Evolutionary conservation across 306 rosid species (phyloP).

Genomic region (Rosa chinensis): DNA sequence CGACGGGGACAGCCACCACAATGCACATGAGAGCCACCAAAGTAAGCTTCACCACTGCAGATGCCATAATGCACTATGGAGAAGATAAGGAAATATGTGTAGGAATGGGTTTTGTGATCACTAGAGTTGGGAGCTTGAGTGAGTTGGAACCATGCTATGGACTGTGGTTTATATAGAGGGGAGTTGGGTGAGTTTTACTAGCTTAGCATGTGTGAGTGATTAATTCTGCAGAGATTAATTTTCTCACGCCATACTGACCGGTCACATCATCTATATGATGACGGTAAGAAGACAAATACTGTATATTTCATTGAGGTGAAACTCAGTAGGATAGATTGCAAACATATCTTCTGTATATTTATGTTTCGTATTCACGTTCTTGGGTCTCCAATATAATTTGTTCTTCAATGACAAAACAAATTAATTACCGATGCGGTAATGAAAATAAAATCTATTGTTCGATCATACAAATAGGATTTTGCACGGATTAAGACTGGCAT

Average conservation of each 20-base stretch:
- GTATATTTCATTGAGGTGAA: too few species aligned
- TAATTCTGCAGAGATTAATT: not conserved
- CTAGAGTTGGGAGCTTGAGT: not conserved
- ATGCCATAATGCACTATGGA: conserved; percentile 33
- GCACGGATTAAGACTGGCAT: too few species aligned
- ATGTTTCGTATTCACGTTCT: not conserved
- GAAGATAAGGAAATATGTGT: not conserved
- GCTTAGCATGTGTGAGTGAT: not conserved
- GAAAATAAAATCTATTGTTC: too few species aligned
- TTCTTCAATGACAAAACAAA: too few species aligned
- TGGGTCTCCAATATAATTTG: too few species aligned
- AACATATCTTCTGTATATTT: too few species aligned
- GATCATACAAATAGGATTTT: not conserved
- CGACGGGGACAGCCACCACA: conserved; percentile 36
- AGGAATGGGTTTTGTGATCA: not conserved
- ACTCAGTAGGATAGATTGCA: too few species aligned
- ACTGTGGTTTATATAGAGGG: not conserved
- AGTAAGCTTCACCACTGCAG: conserved; percentile 26
- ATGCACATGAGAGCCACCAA: conserved; percentile 32
- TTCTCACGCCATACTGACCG: not conserved
- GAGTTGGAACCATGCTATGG: not conserved
- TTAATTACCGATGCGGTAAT: not conserved
- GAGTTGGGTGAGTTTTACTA: not conserved
- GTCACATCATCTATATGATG: too few species aligned
- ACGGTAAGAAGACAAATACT: too few species aligned